These are phyloP conservation scores for Dissophora ornata DNA, from an alignment of 192 early-diverging fungal genomes.

Conservation along the genomic window DNA sequence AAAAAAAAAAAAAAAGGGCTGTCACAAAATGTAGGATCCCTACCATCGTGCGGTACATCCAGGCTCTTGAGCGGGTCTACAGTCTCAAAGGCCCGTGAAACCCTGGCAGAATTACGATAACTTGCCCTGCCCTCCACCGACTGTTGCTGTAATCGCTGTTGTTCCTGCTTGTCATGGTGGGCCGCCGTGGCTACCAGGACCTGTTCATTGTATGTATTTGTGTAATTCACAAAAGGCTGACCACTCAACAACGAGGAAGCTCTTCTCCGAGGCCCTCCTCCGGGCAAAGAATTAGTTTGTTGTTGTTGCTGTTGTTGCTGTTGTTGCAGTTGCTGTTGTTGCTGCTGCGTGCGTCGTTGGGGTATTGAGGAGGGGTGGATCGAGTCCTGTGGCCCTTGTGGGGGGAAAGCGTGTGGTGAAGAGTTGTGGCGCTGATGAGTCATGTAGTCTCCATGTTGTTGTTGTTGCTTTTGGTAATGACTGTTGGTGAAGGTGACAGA, in stretches of 20 bases:
- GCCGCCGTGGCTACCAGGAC: slow-evolving; percentile 41
- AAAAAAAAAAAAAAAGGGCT: neutral
- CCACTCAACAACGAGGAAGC: slow-evolving; percentile 34
- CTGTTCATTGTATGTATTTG: slow-evolving; percentile 45
- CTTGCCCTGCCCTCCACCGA: slow-evolving; percentile 38
- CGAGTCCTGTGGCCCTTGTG: slow-evolving; percentile 30
- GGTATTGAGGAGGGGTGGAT: slow-evolving; percentile 43
- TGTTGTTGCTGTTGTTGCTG: slow-evolving; percentile 8
- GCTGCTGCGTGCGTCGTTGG: too few species aligned
- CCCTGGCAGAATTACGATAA: slow-evolving; percentile 48
- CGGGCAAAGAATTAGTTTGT: slow-evolving; percentile 19
- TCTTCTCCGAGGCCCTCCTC: slow-evolving; percentile 37
- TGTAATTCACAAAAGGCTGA: slow-evolving; percentile 24
- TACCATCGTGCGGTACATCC: slow-evolving; percentile 31
- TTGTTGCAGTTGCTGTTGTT: neutral
- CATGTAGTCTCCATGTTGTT: slow-evolving; percentile 8
- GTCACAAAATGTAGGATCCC: neutral
- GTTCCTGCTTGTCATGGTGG: slow-evolving; percentile 47
- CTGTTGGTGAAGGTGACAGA: slow-evolving; percentile 48
- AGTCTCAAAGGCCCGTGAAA: slow-evolving; percentile 43
- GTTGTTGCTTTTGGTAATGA: slow-evolving; percentile 13
- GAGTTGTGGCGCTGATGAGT: slow-evolving; percentile 27
- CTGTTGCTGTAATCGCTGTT: slow-evolving; percentile 27
- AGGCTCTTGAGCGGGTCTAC: slow-evolving; percentile 44
- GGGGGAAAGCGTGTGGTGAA: slow-evolving; percentile 19